Evolutionary conservation across 495 filamentous ascomycete species (phyloP).

Genomic region (Baudoinia panamericana): DNA sequence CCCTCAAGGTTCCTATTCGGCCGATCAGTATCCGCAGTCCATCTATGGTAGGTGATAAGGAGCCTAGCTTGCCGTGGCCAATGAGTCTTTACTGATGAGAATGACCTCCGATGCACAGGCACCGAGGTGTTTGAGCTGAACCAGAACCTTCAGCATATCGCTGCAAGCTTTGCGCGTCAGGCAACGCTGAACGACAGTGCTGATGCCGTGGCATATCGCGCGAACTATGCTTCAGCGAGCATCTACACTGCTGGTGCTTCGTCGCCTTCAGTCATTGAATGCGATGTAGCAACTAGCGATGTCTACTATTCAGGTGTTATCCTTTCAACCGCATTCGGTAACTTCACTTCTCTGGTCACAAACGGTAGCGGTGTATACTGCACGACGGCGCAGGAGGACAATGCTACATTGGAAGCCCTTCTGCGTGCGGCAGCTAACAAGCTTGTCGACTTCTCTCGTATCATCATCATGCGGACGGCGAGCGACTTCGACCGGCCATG

Average conservation of each 20-base stretch:
- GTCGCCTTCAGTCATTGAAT: slow-evolving; percentile 47
- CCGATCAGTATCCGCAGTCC: slow-evolving; percentile 45
- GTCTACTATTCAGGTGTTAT: slow-evolving; percentile 56
- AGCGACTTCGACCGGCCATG: slow-evolving; percentile 61
- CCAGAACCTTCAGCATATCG: slow-evolving; percentile 43
- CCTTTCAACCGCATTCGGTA: slow-evolving; percentile 50
- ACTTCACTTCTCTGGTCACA: slow-evolving; percentile 50
- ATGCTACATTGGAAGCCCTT: slow-evolving; percentile 54
- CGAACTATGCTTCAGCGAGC: slow-evolving; percentile 35
- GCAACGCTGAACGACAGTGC: slow-evolving; percentile 45
- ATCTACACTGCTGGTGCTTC: slow-evolving; percentile 39
- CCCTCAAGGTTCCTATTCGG: slow-evolving; percentile 40
- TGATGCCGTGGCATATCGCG: slow-evolving; percentile 43
- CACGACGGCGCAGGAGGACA: slow-evolving; percentile 62
- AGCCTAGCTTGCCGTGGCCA: too few species aligned
- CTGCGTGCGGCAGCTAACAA: slow-evolving; percentile 42
- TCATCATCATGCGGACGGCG: slow-evolving; percentile 62
- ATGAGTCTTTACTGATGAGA: too few species aligned
- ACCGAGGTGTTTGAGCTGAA: slow-evolving; percentile 70
- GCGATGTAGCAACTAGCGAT: slow-evolving; percentile 57
- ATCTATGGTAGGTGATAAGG: too few species aligned
- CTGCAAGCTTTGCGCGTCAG: slow-evolving; percentile 41
- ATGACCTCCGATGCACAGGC: too few species aligned
- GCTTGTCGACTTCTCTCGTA: slow-evolving; percentile 51
- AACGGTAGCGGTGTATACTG: slow-evolving; percentile 59